A percentile compares a stretch with the other conserved stretches of the same genome.
Conservation (phyloP, 23 red algal genomes). For the Cyanidiococcus yangmingshanensis region DNA sequence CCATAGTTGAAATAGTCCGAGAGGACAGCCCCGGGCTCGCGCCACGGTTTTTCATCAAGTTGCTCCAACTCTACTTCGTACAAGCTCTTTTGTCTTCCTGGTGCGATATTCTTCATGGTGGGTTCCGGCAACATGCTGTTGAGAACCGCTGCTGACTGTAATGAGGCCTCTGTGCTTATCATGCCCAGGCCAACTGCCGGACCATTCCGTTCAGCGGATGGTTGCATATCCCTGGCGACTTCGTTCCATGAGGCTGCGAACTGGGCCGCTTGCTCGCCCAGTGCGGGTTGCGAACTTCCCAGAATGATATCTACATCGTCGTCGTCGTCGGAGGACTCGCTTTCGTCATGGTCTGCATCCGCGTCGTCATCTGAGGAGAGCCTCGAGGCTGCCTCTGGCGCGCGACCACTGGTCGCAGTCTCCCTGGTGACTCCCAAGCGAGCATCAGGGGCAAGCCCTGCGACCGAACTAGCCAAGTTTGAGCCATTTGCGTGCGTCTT, state of each 20-base stretch:
- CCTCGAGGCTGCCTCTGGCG: not conserved
- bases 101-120: constrained; percentile 41
- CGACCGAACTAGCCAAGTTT: not conserved
- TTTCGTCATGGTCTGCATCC: not conserved
- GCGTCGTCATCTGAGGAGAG: not conserved
- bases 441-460: not conserved
- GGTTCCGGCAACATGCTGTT: constrained; percentile 65
- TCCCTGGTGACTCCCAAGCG: not conserved
- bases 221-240: not conserved
- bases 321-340: not conserved
- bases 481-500: not conserved
- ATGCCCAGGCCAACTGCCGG: not conserved
- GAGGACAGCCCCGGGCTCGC: constrained; percentile 64
- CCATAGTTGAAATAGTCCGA: constrained; percentile 99
- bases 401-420: not conserved
- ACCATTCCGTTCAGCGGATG: not conserved
- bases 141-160: not conserved
- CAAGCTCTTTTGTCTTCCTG: constrained; percentile 46
- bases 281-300: not conserved
- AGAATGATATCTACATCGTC: constrained; percentile 3
- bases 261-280: not conserved
- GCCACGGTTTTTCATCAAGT: constrained; percentile 93
- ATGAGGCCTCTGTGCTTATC: not conserved
- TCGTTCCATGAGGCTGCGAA: constrained; percentile 13
- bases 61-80: constrained; percentile 93